These are phyloP conservation scores for Penicillium sp. DNA, from an alignment of 2,329 filamentous ascomycete species.

Conservation along the genomic window DNA sequence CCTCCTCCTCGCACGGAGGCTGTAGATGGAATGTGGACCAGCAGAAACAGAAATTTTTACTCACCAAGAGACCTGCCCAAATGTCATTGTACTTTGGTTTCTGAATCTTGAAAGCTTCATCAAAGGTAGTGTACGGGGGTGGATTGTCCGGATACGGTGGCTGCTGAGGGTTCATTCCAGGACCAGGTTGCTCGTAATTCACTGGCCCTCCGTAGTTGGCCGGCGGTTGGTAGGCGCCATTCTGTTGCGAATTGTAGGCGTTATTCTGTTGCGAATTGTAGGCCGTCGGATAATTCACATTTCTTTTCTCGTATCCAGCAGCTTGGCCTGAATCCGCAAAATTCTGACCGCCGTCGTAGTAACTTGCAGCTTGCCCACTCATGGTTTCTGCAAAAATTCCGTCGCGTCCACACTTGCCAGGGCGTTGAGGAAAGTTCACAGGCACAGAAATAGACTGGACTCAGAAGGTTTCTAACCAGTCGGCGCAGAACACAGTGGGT, in stretches of 20 bases:
- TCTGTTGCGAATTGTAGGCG: neutral
- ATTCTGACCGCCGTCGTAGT: constrained; percentile 29
- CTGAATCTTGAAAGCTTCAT: constrained; percentile 75
- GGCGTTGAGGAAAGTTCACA: neutral
- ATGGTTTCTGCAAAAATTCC: constrained; percentile 16
- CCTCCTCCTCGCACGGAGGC: too few species aligned
- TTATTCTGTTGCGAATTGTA: constrained; percentile 9
- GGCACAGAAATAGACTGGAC: neutral
- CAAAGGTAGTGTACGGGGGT: constrained; percentile 47
- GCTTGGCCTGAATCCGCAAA: constrained; percentile 17
- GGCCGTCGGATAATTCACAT: constrained; percentile 8
- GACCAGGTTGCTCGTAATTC: constrained; percentile 8
- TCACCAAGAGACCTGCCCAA: constrained; percentile 76
- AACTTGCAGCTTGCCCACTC: constrained; percentile 35
- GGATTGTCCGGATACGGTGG: constrained; percentile 13
- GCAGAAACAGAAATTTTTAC: constrained; percentile 10
- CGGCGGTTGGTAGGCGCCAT: constrained; percentile 18
- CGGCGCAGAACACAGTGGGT: neutral
- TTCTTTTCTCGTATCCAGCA: constrained; percentile 12
- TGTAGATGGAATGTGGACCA: too few species aligned
- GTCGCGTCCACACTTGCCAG: neutral
- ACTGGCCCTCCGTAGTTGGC: constrained; percentile 7
- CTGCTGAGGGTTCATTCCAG: constrained; percentile 18
- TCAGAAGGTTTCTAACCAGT: neutral
- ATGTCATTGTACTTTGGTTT: constrained; percentile 84